A percentile compares a stretch with the other conserved stretches of the same genome.
Evolutionary conservation across 2,329 filamentous ascomycete genomes (phyloP).

Genomic region (Tolypocladium guangdongense): DNA sequence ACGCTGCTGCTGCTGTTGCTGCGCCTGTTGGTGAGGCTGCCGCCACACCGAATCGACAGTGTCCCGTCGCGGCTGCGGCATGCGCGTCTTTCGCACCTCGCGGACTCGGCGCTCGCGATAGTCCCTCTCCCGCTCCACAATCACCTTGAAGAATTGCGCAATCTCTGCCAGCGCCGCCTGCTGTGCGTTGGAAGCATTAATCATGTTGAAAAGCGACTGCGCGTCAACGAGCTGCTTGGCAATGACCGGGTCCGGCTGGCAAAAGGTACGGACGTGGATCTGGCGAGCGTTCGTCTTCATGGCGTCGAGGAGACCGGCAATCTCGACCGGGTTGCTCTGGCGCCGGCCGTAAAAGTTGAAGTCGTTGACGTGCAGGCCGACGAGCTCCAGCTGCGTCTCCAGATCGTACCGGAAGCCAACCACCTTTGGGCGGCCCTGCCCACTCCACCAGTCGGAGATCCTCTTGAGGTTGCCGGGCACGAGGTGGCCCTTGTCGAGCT

Average conservation of each 20-base stretch:
- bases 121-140: slow-evolving; percentile 34
- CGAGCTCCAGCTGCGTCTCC: slow-evolving; percentile 48
- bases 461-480: slow-evolving; percentile 39
- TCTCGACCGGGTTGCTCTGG: slow-evolving; percentile 29
- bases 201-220: slow-evolving; percentile 37
- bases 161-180: slow-evolving; percentile 38
- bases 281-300: slow-evolving; percentile 42
- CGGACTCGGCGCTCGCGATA: slow-evolving; percentile 12
- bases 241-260: slow-evolving; percentile 46
- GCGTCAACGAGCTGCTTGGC: slow-evolving; percentile 46
- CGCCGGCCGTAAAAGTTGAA: slow-evolving; percentile 44
- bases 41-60: background rate
- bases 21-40: background rate
- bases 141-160: slow-evolving; percentile 42
- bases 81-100: slow-evolving; percentile 6
- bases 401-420: slow-evolving; percentile 48
- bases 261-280: slow-evolving; percentile 44
- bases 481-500: slow-evolving; percentile 45
- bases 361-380: slow-evolving; percentile 35
- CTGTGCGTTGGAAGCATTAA: slow-evolving; percentile 32
- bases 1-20: background rate
- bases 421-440: slow-evolving; percentile 42
- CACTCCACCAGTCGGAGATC: slow-evolving; percentile 39
- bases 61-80: background rate
- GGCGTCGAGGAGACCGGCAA: slow-evolving; percentile 36